phyloP scores from a whole-genome alignment of 2,329 filamentous ascomycete species.

The Fusarium nurragi region DNA sequence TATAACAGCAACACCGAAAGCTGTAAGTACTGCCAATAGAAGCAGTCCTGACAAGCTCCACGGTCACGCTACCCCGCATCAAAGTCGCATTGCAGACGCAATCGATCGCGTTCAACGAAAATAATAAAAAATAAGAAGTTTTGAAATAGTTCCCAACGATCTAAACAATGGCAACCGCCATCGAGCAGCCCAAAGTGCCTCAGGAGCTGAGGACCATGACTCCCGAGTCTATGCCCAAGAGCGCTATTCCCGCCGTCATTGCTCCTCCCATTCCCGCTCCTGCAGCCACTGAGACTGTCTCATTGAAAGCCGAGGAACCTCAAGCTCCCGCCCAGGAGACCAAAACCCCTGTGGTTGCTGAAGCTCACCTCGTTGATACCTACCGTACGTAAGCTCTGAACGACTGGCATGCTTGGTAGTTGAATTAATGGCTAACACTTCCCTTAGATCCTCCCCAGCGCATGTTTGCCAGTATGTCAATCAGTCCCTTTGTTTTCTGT shows the following conservation, averaged over 20 bases:
- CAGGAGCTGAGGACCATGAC: constrained; percentile 27
- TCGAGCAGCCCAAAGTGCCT: constrained; percentile 37
- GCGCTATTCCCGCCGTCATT: constrained; percentile 21
- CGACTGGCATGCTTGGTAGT: not conserved
- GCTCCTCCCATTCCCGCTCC: constrained; percentile 28
- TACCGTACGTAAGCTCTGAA: constrained; percentile 69
- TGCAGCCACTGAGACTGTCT: constrained; percentile 24
- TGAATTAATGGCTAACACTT: constrained; percentile 30
- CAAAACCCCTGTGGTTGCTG: constrained; percentile 71
- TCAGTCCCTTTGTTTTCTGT: constrained; percentile 16
- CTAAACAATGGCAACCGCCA: constrained; percentile 41
- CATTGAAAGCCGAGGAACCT: constrained; percentile 16
- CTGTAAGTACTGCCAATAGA: constrained; percentile 39
- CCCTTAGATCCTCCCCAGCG: constrained; percentile 68
- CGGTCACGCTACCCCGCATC: constrained; percentile 44
- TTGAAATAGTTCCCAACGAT: constrained; percentile 20
- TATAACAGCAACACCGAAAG: constrained; percentile 41
- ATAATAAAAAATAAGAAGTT: constrained; percentile 22
- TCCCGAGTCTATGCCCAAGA: constrained; percentile 27
- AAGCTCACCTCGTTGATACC: constrained; percentile 81
- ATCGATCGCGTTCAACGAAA: constrained; percentile 29
- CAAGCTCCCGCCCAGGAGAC: constrained; percentile 7
- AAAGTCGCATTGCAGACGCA: constrained; percentile 37
- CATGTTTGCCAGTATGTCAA: constrained; percentile 71
- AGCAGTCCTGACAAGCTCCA: constrained; percentile 44